Conservation (phyloP, 352 stramenopile genomes). For the Pythium vanterpoolii region DNA sequence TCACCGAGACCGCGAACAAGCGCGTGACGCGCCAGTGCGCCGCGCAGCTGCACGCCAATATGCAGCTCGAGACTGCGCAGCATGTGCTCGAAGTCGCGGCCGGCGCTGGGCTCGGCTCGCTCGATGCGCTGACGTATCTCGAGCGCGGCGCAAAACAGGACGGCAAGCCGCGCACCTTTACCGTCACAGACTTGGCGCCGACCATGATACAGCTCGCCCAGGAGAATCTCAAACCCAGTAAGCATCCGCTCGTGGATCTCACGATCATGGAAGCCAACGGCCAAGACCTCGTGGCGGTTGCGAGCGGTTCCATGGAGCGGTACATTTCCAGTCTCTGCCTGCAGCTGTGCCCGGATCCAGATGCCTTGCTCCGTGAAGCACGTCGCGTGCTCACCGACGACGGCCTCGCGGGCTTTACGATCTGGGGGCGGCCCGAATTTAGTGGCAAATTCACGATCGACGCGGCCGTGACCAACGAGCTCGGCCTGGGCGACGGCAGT, state of each 20-base stretch:
- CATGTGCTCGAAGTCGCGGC: conserved; percentile 49
- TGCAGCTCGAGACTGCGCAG: conserved; percentile 41
- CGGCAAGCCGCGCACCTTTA: conserved; percentile 15
- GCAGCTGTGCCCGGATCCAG: too few species aligned
- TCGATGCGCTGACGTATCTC: conserved; percentile 32
- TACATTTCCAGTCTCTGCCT: conserved; percentile 53
- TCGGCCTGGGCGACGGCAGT: too few species aligned
- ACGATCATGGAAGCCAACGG: conserved; percentile 33
- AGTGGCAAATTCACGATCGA: too few species aligned
- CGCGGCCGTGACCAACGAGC: too few species aligned
- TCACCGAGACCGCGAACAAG: conserved; percentile 48
- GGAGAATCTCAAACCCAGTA: conserved; percentile 26
- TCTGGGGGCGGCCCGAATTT: too few species aligned
- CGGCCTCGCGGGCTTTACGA: too few species aligned
- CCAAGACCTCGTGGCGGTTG: conserved; percentile 37
- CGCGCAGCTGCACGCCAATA: conserved; percentile 37
- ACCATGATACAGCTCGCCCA: conserved; percentile 39
- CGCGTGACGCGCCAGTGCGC: conserved; percentile 47
- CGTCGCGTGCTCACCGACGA: too few species aligned
- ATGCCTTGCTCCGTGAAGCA: too few species aligned
- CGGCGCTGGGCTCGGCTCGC: conserved; percentile 43
- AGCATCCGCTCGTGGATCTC: conserved; percentile 25
- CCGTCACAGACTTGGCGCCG: conserved; percentile 41
- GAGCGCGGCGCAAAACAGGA: conserved; percentile 17
- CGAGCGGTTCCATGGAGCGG: conserved; percentile 34